Percentiles rank a stretch among this genome's conserved stretches.
phyloP scores from a whole-genome alignment of 2,329 filamentous ascomycete species.

The Aspergillus sp. region DNA sequence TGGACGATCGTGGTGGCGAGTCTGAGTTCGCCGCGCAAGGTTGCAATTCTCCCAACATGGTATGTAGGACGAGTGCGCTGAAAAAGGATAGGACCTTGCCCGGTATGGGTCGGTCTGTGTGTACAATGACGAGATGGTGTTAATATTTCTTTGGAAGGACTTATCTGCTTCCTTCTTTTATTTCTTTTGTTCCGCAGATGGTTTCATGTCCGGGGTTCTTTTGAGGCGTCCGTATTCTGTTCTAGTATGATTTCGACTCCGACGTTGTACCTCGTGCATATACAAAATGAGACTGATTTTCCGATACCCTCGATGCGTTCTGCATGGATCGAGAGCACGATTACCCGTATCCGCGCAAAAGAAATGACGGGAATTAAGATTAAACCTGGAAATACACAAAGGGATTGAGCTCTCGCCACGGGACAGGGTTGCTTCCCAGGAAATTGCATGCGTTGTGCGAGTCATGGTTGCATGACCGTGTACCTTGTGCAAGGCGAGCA shows the following conservation, averaged over 20 bases:
- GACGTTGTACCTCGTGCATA: too few relatives aligned
- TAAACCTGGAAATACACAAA: too few relatives aligned
- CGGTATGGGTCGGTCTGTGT: slow-evolving; percentile 12
- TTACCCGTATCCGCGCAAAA: too few relatives aligned
- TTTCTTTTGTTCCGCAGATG: neutral
- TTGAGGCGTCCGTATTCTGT: too few relatives aligned
- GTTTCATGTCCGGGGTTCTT: neutral
- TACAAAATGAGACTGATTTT: too few relatives aligned
- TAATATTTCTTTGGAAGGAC: slow-evolving; percentile 4
- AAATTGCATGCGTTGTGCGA: neutral
- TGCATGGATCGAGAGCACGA: too few relatives aligned
- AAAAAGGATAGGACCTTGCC: slow-evolving; percentile 7
- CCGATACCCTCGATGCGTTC: too few relatives aligned
- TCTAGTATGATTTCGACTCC: too few relatives aligned
- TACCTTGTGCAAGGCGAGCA: neutral
- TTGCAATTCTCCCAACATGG: neutral
- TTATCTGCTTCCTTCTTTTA: slow-evolving; percentile 5
- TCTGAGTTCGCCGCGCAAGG: neutral
- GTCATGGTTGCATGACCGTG: neutral
- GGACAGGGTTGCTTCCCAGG: neutral
- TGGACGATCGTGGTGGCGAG: neutral
- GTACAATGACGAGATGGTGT: slow-evolving; percentile 21
- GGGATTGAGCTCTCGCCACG: too few relatives aligned
- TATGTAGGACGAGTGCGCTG: slow-evolving; percentile 5
- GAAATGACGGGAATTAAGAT: too few relatives aligned